Evolutionary conservation across 2,329 filamentous ascomycete species (phyloP).

Genomic region (Trichoderma pleuroti): DNA sequence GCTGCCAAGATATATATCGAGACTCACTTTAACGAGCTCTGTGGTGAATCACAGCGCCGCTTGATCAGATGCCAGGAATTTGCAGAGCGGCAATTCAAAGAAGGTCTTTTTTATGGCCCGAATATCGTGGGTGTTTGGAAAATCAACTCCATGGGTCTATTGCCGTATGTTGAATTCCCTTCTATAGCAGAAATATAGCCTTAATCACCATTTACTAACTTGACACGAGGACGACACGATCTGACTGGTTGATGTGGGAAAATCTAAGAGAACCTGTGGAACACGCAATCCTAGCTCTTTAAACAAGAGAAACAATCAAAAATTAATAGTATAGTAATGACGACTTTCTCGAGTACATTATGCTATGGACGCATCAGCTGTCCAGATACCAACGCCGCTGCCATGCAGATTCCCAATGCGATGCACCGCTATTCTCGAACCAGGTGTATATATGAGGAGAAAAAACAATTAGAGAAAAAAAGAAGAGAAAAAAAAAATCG

Average conservation of each 20-base stretch:
- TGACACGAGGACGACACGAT: slow-evolving; percentile 73
- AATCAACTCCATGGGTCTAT: slow-evolving; percentile 89
- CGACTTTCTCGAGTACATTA: not conserved
- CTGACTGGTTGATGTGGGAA: slow-evolving; percentile 98
- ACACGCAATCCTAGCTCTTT: slow-evolving; percentile 60
- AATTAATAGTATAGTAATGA: slow-evolving; percentile 5
- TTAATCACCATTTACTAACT: not conserved
- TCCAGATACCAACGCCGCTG: slow-evolving; percentile 17
- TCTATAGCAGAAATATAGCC: not conserved
- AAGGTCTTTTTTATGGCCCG: slow-evolving; percentile 53
- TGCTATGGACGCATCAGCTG: not conserved
- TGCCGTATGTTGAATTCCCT: slow-evolving; percentile 64
- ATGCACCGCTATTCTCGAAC: not conserved
- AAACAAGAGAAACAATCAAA: slow-evolving; percentile 21
- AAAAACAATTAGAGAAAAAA: not conserved
- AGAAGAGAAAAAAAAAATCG: not conserved
- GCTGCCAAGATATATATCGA: slow-evolving; percentile 85
- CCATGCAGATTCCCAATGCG: slow-evolving; percentile 15
- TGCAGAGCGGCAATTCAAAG: slow-evolving; percentile 34
- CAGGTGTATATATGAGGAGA: slow-evolving; percentile 1
- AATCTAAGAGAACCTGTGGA: slow-evolving; percentile 66
- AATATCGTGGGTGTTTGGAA: slow-evolving; percentile 87
- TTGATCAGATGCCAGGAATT: slow-evolving; percentile 33
- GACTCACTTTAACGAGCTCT: slow-evolving; percentile 72
- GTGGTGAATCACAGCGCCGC: slow-evolving; percentile 44